Conservation (phyloP, 2,329 filamentous ascomycete species). For the Venturia aucupariae region DNA sequence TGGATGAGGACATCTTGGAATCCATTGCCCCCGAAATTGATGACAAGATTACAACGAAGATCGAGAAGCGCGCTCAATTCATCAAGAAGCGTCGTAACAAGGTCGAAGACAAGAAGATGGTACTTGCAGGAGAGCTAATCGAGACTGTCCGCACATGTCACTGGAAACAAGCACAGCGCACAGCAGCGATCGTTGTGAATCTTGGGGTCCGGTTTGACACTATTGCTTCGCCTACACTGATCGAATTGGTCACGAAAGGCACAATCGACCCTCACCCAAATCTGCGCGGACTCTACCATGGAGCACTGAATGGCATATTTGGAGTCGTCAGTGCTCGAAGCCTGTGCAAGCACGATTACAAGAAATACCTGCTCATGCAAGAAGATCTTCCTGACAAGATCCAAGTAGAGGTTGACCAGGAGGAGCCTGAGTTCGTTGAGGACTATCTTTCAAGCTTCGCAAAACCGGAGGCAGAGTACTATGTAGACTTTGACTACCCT, state of each 20-base stretch:
- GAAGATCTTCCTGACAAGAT: slow-evolving; percentile 72
- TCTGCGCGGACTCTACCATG: slow-evolving; percentile 69
- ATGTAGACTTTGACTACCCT: slow-evolving; percentile 83
- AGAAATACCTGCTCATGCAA: slow-evolving; percentile 74
- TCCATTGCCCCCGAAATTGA: slow-evolving; percentile 43
- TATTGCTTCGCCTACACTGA: slow-evolving; percentile 70
- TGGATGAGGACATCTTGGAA: slow-evolving; percentile 62
- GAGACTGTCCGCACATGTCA: slow-evolving; percentile 70
- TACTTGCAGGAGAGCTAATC: slow-evolving; percentile 72
- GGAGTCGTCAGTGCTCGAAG: slow-evolving; percentile 82
- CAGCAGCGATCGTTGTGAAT: slow-evolving; percentile 82
- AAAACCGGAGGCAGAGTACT: slow-evolving; percentile 71
- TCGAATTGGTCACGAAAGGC: slow-evolving; percentile 73
- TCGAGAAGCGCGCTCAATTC: slow-evolving; percentile 59
- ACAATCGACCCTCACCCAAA: slow-evolving; percentile 87
- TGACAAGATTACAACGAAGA: slow-evolving; percentile 43
- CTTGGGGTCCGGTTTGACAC: slow-evolving; percentile 86
- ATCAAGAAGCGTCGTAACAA: slow-evolving; percentile 65
- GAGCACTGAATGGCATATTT: slow-evolving; percentile 67
- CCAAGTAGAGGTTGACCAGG: slow-evolving; percentile 53
- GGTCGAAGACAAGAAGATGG: slow-evolving; percentile 77
- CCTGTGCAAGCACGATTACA: slow-evolving; percentile 75
- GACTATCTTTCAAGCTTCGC: slow-evolving; percentile 72
- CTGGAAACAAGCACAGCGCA: slow-evolving; percentile 91
- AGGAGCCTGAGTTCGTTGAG: slow-evolving; percentile 69